Percentiles rank a stretch among this genome's conserved stretches.
Evolutionary conservation across 1,284 basidiomycete genomes (phyloP).

Genomic region (Tetrapyrgos nigripes): DNA sequence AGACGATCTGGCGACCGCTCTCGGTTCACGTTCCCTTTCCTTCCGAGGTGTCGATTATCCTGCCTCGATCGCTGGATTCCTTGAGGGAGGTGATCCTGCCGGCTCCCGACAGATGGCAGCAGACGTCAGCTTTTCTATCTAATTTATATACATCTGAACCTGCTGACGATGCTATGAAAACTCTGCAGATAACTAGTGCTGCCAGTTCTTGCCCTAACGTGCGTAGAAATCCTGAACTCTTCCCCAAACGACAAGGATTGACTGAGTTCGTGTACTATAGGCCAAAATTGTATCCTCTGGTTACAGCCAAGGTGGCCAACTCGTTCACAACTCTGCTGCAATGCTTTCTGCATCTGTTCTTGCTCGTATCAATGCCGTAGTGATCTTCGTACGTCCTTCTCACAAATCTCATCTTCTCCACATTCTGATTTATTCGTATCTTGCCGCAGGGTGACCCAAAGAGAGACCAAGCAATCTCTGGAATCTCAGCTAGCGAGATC

Average conservation of each 20-base stretch:
- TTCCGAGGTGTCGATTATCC: conserved; percentile 44
- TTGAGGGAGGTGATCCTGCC: conserved; percentile 39
- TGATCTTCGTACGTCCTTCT: conserved; percentile 34
- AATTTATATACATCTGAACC: background rate
- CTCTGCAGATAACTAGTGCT: conserved; percentile 17
- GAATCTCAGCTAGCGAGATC: conserved; percentile 30
- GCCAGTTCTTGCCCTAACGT: conserved; percentile 41
- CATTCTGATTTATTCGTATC: background rate
- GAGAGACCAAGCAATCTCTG: conserved; percentile 36
- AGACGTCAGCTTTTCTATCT: conserved; percentile 22
- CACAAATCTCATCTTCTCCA: background rate
- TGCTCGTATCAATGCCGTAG: conserved; percentile 38
- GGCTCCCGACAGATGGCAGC: conserved; percentile 43
- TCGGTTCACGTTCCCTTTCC: conserved; percentile 31
- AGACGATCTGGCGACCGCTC: conserved; percentile 28
- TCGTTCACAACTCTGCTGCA: conserved; percentile 40
- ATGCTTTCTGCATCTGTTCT: conserved; percentile 34
- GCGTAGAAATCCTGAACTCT: background rate
- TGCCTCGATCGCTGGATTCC: conserved; percentile 37
- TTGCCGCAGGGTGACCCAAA: conserved; percentile 35
- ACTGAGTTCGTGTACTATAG: background rate
- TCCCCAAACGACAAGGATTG: no score
- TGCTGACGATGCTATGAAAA: background rate
- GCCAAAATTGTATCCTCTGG: conserved; percentile 9
- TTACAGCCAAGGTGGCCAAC: conserved; percentile 43